Evolutionary conservation across 2,329 filamentous ascomycete genomes (phyloP), one percentile per base, ranked within the genome.

Genomic region (Aspergillus pseudonomiae): DNA sequence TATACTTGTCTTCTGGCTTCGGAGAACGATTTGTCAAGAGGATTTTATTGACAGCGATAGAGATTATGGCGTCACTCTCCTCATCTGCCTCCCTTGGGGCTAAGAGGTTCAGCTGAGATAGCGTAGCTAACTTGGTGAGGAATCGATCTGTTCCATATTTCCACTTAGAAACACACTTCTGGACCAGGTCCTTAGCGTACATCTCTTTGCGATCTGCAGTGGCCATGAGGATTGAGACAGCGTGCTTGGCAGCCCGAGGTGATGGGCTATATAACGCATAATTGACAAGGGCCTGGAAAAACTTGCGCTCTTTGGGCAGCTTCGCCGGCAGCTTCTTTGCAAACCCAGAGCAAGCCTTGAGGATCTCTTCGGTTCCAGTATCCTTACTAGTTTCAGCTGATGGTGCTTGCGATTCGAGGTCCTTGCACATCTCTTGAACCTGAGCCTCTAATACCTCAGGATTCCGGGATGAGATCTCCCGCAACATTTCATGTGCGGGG

Each of bases 341-440:
- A 75, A 97, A 99, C 2, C 91, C 93, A 11, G 94, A 91, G 75
- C 95, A 97, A 3, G 96, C 94, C 75, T 96, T 97, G 63, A 99
- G 83, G 2, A 94, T 94, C 72, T 97, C 92, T 14, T 95, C 92
- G n/a, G 92, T 89, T 3, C 87, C 85, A 1, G 87, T 78, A 59
- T 94, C 91, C 65, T 94, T 94, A 1, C 84, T 74, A 59, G 86
- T 87, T 21, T 83, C 87, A 24, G 86, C 83, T 4, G 87, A 89
- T 0, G 95, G 95, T 1, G 92, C 91, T 71, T 94, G 89, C 30
- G 92, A 87, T 67, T 93, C 88, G 21, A 99, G 85, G 63, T 93
- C 90, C 73, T 92, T 93, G 80, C 94, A 97, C 54, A 99, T 86
- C 66, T 96, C 93, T 65, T 93, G 91, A 6, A 97, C 91, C 69